A percentile compares a stretch with the other conserved stretches of the same genome.
Conservation (phyloP, 140 eudicot species). For the Senecio squalidus region DNA sequence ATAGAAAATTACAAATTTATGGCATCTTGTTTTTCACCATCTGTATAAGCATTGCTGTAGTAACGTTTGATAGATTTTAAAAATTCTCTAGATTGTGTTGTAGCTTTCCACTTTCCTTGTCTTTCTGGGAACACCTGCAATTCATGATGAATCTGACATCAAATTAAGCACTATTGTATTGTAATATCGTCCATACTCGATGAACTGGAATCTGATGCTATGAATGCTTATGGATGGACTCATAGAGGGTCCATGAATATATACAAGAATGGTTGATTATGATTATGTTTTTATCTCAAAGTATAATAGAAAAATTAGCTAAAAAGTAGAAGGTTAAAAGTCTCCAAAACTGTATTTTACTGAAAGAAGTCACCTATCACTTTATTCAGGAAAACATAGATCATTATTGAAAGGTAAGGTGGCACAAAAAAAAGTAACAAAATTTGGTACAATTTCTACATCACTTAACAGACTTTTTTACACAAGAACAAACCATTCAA, state of each 20-base stretch:
- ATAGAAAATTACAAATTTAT: slow-evolving; percentile 59
- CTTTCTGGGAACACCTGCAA: slow-evolving; percentile 84
- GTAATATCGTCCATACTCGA: background rate
- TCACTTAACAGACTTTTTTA: too few relatives aligned
- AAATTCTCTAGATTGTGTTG: slow-evolving; percentile 93
- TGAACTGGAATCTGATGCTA: background rate
- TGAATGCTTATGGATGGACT: background rate
- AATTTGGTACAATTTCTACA: too few relatives aligned
- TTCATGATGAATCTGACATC: slow-evolving; percentile 9
- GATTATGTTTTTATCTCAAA: background rate
- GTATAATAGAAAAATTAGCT: background rate
- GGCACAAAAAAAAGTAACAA: too few relatives aligned
- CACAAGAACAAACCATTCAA: too few relatives aligned
- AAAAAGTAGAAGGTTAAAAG: background rate
- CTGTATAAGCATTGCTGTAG: slow-evolving; percentile 95
- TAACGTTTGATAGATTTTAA: slow-evolving; percentile 87
- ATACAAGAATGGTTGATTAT: too few relatives aligned
- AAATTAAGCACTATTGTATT: background rate
- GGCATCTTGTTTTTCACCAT: slow-evolving; percentile 99
- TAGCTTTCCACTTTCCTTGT: slow-evolving; percentile 98
- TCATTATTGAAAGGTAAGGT: background rate
- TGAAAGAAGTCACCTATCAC: too few relatives aligned
- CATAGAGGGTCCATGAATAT: background rate
- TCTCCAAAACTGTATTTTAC: too few relatives aligned
- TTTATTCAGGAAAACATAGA: background rate